phyloP scores from a whole-genome alignment of 805 yeast genomes.

The Kuraishia piskuri region DNA sequence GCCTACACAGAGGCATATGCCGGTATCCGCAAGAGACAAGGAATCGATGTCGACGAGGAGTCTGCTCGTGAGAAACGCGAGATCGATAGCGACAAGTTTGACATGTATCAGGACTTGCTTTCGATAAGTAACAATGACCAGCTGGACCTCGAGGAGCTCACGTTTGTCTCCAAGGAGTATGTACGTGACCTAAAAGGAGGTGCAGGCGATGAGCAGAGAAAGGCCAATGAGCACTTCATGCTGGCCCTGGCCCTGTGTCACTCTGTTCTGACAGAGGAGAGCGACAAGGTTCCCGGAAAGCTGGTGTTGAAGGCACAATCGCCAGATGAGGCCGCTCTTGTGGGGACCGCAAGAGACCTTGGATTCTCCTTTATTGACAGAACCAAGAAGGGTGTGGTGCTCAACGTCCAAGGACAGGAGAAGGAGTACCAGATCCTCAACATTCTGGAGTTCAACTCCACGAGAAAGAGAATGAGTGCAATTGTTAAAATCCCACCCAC shows the following conservation, averaged over 20 bases:
- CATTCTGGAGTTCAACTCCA: conserved; percentile 70
- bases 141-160: conserved; percentile 49
- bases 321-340: conserved; percentile 84
- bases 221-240: conserved; percentile 67
- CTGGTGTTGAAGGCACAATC: conserved; percentile 65
- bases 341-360: conserved; percentile 70
- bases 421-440: conserved; percentile 68
- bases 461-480: conserved; percentile 84
- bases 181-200: conserved; percentile 47
- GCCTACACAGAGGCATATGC: conserved; percentile 82
- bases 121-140: conserved; percentile 28
- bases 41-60: conserved; percentile 64
- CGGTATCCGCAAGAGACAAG: conserved; percentile 71
- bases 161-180: conserved; percentile 62
- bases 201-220: conserved; percentile 42
- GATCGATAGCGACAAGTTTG: conserved; percentile 47
- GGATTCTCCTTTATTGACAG: conserved; percentile 61
- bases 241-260: conserved; percentile 70
- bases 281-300: conserved; percentile 49
- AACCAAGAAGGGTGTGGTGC: conserved; percentile 59
- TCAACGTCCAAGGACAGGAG: conserved; percentile 61
- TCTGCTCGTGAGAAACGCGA: conserved; percentile 39
- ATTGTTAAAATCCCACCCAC: conserved; percentile 58
- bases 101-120: conserved; percentile 44
- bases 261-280: conserved; percentile 64